Conservation (phyloP, 345 rosid genomes). For the Pistacia vera region DNA sequence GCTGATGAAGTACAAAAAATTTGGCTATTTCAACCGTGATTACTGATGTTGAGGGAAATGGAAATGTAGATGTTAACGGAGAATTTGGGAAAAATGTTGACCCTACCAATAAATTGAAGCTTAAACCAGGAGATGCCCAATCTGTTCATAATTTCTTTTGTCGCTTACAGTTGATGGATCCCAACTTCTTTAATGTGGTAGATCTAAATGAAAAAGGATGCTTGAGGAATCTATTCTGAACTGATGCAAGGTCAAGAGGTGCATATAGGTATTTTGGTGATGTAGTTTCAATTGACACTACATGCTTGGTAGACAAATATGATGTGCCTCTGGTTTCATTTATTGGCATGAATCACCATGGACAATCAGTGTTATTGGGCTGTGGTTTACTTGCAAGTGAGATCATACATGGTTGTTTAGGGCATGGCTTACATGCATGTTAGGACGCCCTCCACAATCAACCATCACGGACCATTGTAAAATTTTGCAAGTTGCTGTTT, state of each 20-base stretch:
- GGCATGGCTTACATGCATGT: neutral
- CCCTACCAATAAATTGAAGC: conserved; percentile 38
- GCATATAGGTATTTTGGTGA: conserved; percentile 24
- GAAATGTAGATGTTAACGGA: conserved; percentile 27
- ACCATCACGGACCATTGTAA: no score
- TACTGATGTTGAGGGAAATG: conserved; percentile 37
- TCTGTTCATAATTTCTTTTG: conserved; percentile 48
- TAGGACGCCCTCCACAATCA: no score
- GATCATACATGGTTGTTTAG: conserved; percentile 7
- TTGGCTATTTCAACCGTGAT: conserved; percentile 42
- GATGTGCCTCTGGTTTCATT: no score
- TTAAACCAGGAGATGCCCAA: conserved; percentile 52
- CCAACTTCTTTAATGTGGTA: conserved; percentile 58
- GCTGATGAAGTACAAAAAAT: conserved; percentile 38
- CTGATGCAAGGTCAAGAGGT: conserved; percentile 3
- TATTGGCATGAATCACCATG: conserved; percentile 58
- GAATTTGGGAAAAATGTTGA: conserved; percentile 15
- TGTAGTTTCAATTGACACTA: conserved; percentile 47
- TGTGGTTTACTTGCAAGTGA: conserved; percentile 52
- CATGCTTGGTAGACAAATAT: neutral
- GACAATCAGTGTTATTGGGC: conserved; percentile 51
- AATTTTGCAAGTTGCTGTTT: conserved; percentile 35
- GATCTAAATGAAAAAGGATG: conserved; percentile 32
- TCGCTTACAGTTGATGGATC: conserved; percentile 40
- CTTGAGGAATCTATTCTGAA: conserved; percentile 12